Evolutionary conservation across 148 eudicot species (phyloP).

Genomic region (Salicornia ramosissima): DNA sequence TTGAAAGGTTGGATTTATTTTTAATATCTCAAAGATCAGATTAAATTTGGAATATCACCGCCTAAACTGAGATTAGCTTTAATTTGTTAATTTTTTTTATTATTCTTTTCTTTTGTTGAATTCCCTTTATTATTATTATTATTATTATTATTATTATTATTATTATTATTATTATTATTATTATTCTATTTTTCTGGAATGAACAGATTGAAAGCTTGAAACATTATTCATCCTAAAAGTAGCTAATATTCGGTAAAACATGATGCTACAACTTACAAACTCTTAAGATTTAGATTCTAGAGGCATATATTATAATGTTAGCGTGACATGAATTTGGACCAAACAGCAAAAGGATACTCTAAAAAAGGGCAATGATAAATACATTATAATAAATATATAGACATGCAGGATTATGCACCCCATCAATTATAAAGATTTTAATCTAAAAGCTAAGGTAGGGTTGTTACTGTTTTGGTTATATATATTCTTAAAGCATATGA

Average conservation of each 20-base stretch:
- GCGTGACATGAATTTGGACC: constrained; percentile 24
- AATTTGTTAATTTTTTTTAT: neutral
- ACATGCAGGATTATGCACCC: neutral
- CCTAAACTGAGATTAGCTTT: too few relatives aligned
- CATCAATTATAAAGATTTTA: constrained; percentile 11
- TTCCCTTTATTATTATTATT: too few relatives aligned
- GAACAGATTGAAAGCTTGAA: neutral
- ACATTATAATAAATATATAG: neutral
- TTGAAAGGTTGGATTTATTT: too few relatives aligned
- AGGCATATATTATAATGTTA: constrained; percentile 12
- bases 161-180: too few relatives aligned
- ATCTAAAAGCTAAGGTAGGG: too few relatives aligned
- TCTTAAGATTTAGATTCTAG: constrained; percentile 23
- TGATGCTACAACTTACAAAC: constrained; percentile 18
- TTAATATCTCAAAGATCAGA: too few relatives aligned
- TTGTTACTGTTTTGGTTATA: constrained; percentile 1
- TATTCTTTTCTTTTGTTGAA: neutral
- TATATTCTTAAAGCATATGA: neutral
- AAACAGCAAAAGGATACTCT: constrained; percentile 25
- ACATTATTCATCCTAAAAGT: neutral
- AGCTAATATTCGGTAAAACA: constrained; percentile 12
- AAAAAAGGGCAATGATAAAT: neutral
- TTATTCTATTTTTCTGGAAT: neutral
- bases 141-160: too few relatives aligned
- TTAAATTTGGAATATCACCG: too few relatives aligned